Evolutionary conservation across 2,329 filamentous ascomycete genomes (phyloP), one percentile per base, ranked within the genome.

Genomic region (Neofusicoccum kwambonambiense): DNA sequence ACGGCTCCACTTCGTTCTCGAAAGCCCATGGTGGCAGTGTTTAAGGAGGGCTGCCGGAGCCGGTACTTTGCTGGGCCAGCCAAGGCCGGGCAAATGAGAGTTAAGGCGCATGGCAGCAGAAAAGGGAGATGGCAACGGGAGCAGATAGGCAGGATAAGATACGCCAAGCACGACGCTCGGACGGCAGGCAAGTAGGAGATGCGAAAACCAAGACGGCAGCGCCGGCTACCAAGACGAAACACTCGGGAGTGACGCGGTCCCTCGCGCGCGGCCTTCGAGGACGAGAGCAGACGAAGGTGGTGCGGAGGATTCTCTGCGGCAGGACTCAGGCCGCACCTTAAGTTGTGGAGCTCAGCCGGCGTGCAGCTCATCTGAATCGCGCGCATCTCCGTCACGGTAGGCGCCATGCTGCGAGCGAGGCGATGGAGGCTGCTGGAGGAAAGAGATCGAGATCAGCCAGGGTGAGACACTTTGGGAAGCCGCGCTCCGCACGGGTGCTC

Each of bases 61-160:
- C 19, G 12, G 52, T 31, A 13, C n/a, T 41, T 11, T 17, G 7
- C 8, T 13, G 39, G 19, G 54, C n/a, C 7, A 27, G 56, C 56
- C 56, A 60, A 60, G 56, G 4, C 56, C 56, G 15, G 56, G 41
- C 42, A 60, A 60, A 60, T 60, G 56, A 60, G 39, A 31, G 8
- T 4, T 12, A 12, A 41, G n/a, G n/a, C 34, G 34, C 34, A 22
- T 54, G n/a, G 35, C 34, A 34, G 17, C 27, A 17, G 39, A 57
- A n/a, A 11, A 13, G 34, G 37, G 19, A 15, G 17, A 6, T 15
- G 51, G 2, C 3, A 9, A 15, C 8, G 41, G 22, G 27, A 19
- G 54, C 27, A 19, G 41, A 45, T 11, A n/a, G 42, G 27, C 56
- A 15, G 31, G 56, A 47, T 60, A 60, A 37, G 42, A 19, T 47